A percentile compares a stretch with the other conserved stretches of the same genome.
Evolutionary conservation across 2,329 filamentous ascomycete species (phyloP).

Genomic region (Pyricularia sp.): DNA sequence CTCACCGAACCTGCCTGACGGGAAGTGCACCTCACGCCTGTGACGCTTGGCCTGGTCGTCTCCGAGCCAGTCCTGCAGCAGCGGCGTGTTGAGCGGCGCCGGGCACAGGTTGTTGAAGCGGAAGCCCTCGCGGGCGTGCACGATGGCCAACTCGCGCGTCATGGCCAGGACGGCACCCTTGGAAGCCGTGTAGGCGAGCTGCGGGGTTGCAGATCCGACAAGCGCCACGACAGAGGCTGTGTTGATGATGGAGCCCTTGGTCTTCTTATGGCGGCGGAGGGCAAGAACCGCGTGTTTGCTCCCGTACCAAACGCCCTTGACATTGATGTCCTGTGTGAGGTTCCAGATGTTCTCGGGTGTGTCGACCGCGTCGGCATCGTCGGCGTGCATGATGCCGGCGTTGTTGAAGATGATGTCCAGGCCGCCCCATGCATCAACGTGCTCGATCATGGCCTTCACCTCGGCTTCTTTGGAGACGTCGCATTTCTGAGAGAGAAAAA

Average conservation of each 20-base stretch:
- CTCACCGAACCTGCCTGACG: conserved; percentile 79
- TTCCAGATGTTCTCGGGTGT: conserved; percentile 92
- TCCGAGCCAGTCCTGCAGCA: conserved; percentile 89
- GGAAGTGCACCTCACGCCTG: conserved; percentile 83
- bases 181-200: conserved; percentile 86
- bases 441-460: conserved; percentile 64
- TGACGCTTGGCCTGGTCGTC: conserved; percentile 74
- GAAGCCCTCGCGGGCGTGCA: conserved; percentile 81
- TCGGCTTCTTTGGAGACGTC: conserved; percentile 83
- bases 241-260: conserved; percentile 77
- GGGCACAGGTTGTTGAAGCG: conserved; percentile 89
- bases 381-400: conserved; percentile 89
- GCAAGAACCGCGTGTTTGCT: conserved; percentile 84
- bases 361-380: conserved; percentile 69
- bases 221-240: conserved; percentile 83
- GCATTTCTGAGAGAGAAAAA: conserved; percentile 27
- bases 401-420: conserved; percentile 96
- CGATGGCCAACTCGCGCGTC: conserved; percentile 84
- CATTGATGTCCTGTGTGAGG: conserved; percentile 86
- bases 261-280: conserved; percentile 72
- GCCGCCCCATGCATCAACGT: conserved; percentile 76
- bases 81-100: conserved; percentile 82
- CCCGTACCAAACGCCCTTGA: conserved; percentile 97
- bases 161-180: conserved; percentile 88
- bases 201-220: conserved; percentile 77